Conservation (phyloP, 1,139 yeast genomes). For the Geotrichum citri-aurantii region DNA sequence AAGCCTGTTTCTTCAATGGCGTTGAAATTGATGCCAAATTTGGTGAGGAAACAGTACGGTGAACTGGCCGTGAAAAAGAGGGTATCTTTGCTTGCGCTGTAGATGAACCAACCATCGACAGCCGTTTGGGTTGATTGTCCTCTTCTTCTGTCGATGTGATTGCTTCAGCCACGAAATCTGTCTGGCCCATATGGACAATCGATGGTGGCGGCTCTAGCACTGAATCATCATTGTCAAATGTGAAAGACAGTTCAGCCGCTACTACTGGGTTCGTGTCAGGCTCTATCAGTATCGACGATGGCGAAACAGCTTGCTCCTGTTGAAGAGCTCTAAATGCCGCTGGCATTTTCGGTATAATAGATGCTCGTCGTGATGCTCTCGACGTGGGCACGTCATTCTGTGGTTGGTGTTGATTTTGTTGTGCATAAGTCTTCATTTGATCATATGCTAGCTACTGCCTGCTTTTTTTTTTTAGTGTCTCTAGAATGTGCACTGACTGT, state of each 20-base stretch:
- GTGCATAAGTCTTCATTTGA: constrained; percentile 2
- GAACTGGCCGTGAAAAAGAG: background rate
- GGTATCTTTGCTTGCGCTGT: background rate
- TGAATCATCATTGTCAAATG: background rate
- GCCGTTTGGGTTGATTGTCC: background rate
- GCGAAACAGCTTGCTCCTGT: background rate
- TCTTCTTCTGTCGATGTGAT: background rate
- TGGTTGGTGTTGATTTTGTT: background rate
- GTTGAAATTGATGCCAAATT: background rate
- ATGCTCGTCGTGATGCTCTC: background rate
- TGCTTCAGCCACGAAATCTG: background rate
- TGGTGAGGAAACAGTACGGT: constrained; percentile 8
- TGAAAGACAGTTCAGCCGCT: background rate
- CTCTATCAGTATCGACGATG: background rate
- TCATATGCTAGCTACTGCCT: background rate
- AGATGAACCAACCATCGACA: background rate
- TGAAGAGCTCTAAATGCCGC: constrained; percentile 7
- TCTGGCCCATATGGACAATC: background rate
- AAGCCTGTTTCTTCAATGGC: background rate
- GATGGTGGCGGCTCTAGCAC: background rate
- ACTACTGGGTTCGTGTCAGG: background rate
- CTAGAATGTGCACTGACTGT: background rate
- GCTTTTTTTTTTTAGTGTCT: background rate
- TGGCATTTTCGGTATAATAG: constrained; percentile 5
- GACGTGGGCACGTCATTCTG: background rate